phyloP scores from a whole-genome alignment of 768 basidiomycete genomes.

The Hericium alpestre region DNA sequence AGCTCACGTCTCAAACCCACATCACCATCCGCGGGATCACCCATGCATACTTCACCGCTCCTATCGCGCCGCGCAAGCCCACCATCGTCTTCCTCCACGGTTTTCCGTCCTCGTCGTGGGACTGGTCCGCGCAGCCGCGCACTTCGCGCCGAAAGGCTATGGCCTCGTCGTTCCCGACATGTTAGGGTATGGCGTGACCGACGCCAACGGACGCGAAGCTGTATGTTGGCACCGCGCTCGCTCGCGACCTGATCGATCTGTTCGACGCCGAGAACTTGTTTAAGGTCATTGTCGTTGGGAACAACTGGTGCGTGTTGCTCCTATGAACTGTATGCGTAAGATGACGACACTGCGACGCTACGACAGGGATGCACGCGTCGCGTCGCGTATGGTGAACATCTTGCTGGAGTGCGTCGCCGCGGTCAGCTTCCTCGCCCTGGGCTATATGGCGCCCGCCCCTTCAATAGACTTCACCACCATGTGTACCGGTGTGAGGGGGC shows the following conservation, averaged over 20 bases:
- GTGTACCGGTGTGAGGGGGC: constrained; percentile 17
- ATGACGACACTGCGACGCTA: too few species aligned
- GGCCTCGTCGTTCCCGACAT: constrained; percentile 37
- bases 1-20: constrained; percentile 18
- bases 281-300: constrained; percentile 22
- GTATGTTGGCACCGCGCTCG: constrained; percentile 18
- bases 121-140: constrained; percentile 32
- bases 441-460: constrained; percentile 22
- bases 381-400: constrained; percentile 27
- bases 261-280: constrained; percentile 19
- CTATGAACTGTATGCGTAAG: background rate
- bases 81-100: constrained; percentile 35
- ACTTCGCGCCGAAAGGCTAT: constrained; percentile 30
- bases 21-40: constrained; percentile 22
- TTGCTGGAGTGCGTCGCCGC: constrained; percentile 31
- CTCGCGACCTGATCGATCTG: constrained; percentile 25
- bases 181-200: constrained; percentile 35
- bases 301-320: constrained; percentile 22
- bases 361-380: constrained; percentile 26
- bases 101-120: constrained; percentile 29
- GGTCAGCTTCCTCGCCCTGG: constrained; percentile 26
- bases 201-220: constrained; percentile 20
- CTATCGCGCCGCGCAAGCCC: constrained; percentile 19
- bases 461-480: constrained; percentile 17
- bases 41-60: constrained; percentile 27